Percentiles rank a stretch among this genome's conserved stretches.
phyloP scores from a whole-genome alignment of 2,329 filamentous ascomycete species.

The Xylaria digitata region DNA sequence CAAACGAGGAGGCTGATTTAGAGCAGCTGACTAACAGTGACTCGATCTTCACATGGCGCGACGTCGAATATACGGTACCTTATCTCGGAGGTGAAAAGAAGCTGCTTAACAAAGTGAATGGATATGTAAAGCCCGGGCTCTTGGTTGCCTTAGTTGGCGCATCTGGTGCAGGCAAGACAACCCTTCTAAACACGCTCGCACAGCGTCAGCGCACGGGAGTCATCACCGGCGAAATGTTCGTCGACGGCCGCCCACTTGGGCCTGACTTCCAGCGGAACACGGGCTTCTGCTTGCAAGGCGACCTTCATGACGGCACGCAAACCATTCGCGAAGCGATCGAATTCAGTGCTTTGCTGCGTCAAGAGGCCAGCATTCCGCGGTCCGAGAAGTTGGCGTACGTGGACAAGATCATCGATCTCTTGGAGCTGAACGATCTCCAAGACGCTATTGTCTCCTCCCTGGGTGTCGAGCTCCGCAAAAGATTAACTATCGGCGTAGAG shows the following conservation, averaged over 20 bases:
- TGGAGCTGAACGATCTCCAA: conserved; percentile 76
- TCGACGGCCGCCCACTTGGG: conserved; percentile 72
- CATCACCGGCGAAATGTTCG: conserved; percentile 75
- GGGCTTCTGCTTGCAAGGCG: conserved; percentile 78
- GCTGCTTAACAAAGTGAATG: conserved; percentile 75
- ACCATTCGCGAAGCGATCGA: conserved; percentile 90
- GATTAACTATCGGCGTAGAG: conserved; percentile 79
- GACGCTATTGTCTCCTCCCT: conserved; percentile 74
- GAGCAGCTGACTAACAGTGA: conserved; percentile 66
- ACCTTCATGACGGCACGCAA: conserved; percentile 75
- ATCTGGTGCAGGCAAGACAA: conserved; percentile 86
- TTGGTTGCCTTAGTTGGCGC: conserved; percentile 87
- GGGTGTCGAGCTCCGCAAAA: conserved; percentile 76
- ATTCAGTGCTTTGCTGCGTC: conserved; percentile 83
- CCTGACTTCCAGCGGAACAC: conserved; percentile 75
- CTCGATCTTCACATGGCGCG: conserved; percentile 76
- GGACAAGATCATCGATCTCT: conserved; percentile 89
- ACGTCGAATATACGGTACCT: conserved; percentile 79
- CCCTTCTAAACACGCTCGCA: conserved; percentile 78
- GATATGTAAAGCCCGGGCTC: conserved; percentile 82
- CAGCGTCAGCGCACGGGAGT: conserved; percentile 76
- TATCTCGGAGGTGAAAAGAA: conserved; percentile 70
- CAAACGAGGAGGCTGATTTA: conserved; percentile 52
- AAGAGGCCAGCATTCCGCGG: conserved; percentile 77
- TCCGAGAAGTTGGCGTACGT: conserved; percentile 88